Evolutionary conservation across 73 alveolate genomes (phyloP).

Genomic region (Paramecium sexaurelia): DNA sequence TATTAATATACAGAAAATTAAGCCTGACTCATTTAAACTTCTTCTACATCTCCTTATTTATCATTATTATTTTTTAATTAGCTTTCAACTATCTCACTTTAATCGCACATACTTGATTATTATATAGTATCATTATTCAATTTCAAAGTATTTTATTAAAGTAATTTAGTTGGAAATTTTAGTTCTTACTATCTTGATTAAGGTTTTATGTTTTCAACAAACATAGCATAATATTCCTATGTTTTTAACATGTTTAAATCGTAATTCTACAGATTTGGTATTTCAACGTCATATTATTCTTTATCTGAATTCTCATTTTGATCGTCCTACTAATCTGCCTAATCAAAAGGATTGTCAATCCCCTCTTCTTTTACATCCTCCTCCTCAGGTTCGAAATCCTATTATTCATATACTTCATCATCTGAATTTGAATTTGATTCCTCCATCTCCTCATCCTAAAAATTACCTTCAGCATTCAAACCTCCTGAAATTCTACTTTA

Average conservation of each 20-base stretch:
- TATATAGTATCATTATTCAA: constrained; percentile 5
- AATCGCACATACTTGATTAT: not conserved
- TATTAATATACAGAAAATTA: not conserved
- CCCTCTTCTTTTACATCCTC: constrained; percentile 4
- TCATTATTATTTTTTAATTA: not conserved
- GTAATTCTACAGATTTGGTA: not conserved
- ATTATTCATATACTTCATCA: not conserved
- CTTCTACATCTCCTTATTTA: not conserved
- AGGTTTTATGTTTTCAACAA: constrained; percentile 20
- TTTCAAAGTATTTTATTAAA: constrained; percentile 15
- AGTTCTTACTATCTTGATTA: constrained; percentile 29
- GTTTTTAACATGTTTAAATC: constrained; percentile 34
- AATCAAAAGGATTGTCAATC: not conserved
- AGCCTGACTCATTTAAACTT: constrained; percentile 30
- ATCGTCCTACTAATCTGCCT: not conserved
- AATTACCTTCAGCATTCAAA: not conserved
- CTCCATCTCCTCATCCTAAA: not conserved
- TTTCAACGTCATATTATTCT: constrained; percentile 11
- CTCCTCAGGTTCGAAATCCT: not conserved
- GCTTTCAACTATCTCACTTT: constrained; percentile 26
- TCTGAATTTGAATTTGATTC: not conserved
- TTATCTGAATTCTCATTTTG: not conserved
- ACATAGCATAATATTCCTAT: constrained; percentile 33
- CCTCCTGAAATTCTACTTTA: not conserved
- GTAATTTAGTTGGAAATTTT: constrained; percentile 3